Evolutionary conservation across 2,329 filamentous ascomycete genomes (phyloP), one percentile per base, ranked within the genome.

Genomic region (Alternaria brassicicola): DNA sequence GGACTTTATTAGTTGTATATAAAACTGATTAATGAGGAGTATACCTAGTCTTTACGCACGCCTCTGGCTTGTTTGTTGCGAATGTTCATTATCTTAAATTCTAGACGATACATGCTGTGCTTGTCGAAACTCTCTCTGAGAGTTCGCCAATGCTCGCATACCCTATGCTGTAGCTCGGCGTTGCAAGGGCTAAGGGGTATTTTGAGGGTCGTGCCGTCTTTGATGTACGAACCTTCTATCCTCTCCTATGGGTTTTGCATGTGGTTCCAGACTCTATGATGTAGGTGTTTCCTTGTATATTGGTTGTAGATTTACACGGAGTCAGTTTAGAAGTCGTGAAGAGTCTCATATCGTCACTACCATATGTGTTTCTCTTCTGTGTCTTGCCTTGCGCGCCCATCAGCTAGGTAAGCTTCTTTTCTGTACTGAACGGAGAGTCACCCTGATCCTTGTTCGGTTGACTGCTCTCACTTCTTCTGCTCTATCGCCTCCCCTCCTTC

Each of bases 401-500:
- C 43, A 33, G 43, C 17, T 51, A 17, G n/a, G 36, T 42, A 26
- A 10, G 36, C 36, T 25, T 10, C 13, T 7, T n/a, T 38, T 19
- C 12, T 23, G 8, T 35, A 13, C 19, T 9, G 13, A 33, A 15
- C 19, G 19, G 33, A 49, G 19, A 28, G 30, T 13, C 10, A 12
- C 9, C 12, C 21, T 38, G 7, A 28, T 3, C 8, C 17, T 47
- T 39, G 72, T 47, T 65, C 69, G 39, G 69, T 70, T 33, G 64
- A 62, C 23, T 66, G 65, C 6, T 55, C 59, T 13, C 65, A 64
- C 55, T 78, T 76, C 60, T 71, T 75, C 55, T 78, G 78, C 51
- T 78, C 78, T 75, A 81, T 79, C 46, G 79, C 80, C 38, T 83
- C 80, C 15, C 71, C 75, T 8, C 62, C 67, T 36, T 89, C 88